Base-by-base conservation (phyloP, 371 early-diverging fungal genomes). In the Lichtheimia ramosa region DNA sequence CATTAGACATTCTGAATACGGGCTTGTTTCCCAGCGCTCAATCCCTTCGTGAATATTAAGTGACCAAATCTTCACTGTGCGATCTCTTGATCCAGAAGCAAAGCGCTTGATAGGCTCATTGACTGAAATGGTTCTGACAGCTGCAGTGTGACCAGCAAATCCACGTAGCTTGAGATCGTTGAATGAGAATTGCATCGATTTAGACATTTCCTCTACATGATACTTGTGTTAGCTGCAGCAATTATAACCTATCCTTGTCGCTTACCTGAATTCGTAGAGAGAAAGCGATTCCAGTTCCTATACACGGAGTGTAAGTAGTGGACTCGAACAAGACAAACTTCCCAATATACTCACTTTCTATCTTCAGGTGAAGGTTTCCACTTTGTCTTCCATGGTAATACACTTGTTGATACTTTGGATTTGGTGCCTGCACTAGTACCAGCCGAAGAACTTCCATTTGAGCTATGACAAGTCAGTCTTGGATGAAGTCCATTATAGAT, bases 31-130 rank as follows among this genome's bases (percentile, higher is more conserved):
- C 63, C 83, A 82, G 39, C 82, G 74, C 48, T 87, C 88, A 46
- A 87, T 84, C 0, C 82, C 82, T 16, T 78, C 72, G 58, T 85
- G 85, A 1, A 84, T 79, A 64, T 87, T 84, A 48, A 89, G 59
- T 3, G 87, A 84, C 89, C 89, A 89, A n/a, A 87, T 61, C 51
- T 86, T 87, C 14, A 87, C 86, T 0, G 85, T 87, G n/a, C 84
- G 70, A 54, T 89, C 89, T 25, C 75, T 69, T 12, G 87, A 86
- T 6, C 87, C 89, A 1, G 89, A 86, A 0, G 83, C 87, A 54
- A 89, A 79, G 0, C 79, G 49, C 12, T 86, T 77, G 10, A 69
- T 68, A 3, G 85, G 78, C 40, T 89, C 89, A 56, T 87, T 84
- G 2, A 82, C 73, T 1, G 82, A 74, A 39, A 87, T 71, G 3